phyloP scores from a whole-genome alignment of 1,284 basidiomycete genomes.

The Mycena sp. region DNA sequence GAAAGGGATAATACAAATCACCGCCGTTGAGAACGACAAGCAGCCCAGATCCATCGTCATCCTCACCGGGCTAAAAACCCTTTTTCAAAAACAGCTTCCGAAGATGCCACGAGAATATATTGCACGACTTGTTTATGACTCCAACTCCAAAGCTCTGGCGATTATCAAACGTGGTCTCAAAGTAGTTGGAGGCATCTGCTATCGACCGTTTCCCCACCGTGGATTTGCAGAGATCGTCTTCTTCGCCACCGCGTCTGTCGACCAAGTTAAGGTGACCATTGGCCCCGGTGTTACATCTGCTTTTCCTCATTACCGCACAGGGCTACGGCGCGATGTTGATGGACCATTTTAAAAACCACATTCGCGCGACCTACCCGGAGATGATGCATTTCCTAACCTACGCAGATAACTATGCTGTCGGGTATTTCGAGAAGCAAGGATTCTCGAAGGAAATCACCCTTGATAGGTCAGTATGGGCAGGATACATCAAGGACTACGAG shows the following conservation, averaged over 20 bases:
- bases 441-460: constrained; percentile 98
- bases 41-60: constrained; percentile 84
- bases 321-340: constrained; percentile 99
- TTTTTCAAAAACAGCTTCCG: constrained; percentile 97
- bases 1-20: constrained; percentile 86
- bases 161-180: constrained; percentile 97
- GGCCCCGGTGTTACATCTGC: not conserved
- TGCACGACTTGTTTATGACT: constrained; percentile 93
- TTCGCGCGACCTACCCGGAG: constrained; percentile 79
- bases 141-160: constrained; percentile 91
- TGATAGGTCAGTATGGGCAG: constrained; percentile 93
- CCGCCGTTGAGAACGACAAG: constrained; percentile 88
- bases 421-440: constrained; percentile 99
- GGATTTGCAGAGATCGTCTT: constrained; percentile 99
- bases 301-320: constrained; percentile 50
- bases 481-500: constrained; percentile 99
- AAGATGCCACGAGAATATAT: constrained; percentile 99
- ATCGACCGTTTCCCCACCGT: constrained; percentile 93
- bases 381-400: constrained; percentile 98
- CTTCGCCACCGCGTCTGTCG: constrained; percentile 96
- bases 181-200: constrained; percentile 98
- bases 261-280: constrained; percentile 90
- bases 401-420: constrained; percentile 99
- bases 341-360: constrained; percentile 98
- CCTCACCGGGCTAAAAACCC: constrained; percentile 93